These are phyloP conservation scores for Cymbidium sinense DNA, from an alignment of 106 monocot genomes.

Conservation along the genomic window DNA sequence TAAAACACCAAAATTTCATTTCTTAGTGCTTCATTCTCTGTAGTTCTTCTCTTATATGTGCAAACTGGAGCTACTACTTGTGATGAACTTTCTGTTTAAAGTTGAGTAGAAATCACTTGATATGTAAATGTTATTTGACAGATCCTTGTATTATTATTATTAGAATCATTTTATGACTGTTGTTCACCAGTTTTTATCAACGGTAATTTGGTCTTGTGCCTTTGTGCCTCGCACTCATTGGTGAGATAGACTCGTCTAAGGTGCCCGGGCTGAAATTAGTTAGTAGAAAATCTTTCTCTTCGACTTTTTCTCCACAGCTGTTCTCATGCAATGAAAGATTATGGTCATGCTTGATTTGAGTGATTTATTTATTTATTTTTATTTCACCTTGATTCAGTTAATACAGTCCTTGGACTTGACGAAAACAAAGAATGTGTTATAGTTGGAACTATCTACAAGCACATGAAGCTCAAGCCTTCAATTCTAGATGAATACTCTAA, in stretches of 20 bases:
- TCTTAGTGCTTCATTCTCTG: neutral
- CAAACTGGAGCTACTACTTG: neutral
- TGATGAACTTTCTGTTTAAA: neutral
- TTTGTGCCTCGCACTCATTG: neutral
- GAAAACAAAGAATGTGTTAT: conserved; percentile 87
- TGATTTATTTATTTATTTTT: neutral
- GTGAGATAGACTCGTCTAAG: neutral
- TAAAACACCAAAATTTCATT: too few relatives aligned
- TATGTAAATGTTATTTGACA: neutral
- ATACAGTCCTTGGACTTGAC: conserved; percentile 81
- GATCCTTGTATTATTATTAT: neutral
- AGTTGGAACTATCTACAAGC: conserved; percentile 93
- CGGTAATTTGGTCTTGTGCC: neutral
- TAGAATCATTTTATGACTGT: neutral
- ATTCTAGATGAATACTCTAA: conserved; percentile 95
- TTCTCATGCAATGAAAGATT: neutral
- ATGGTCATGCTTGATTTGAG: neutral
- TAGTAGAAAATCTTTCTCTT: neutral
- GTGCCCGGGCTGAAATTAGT: neutral
- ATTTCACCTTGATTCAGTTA: conserved; percentile 45
- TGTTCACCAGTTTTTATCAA: neutral
- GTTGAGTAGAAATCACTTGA: neutral
- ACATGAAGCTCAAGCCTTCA: conserved; percentile 96
- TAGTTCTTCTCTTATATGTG: neutral
- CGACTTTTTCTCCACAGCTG: neutral